Percentiles rank a stretch among this genome's conserved stretches.
Evolutionary conservation across 495 filamentous ascomycete species (phyloP).

Genomic region (Cryomyces antarcticus): DNA sequence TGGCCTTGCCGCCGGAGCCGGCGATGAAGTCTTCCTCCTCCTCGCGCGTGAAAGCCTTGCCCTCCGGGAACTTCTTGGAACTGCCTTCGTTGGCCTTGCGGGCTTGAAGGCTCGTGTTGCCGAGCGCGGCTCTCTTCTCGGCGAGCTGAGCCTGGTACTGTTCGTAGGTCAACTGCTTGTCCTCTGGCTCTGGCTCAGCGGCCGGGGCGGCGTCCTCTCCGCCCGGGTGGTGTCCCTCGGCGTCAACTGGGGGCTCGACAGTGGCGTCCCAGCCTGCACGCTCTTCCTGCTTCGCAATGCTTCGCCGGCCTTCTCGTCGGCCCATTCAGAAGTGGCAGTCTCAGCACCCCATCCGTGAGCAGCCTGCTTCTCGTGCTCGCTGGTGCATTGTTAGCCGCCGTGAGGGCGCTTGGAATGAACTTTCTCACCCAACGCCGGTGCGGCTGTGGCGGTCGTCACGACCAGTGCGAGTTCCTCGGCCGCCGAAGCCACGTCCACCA

Average conservation of each 20-base stretch:
- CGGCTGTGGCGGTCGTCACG: slow-evolving; percentile 69
- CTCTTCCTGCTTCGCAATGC: slow-evolving; percentile 66
- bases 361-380: slow-evolving; percentile 84
- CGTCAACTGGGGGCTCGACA: slow-evolving; percentile 19
- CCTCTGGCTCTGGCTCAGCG: slow-evolving; percentile 43
- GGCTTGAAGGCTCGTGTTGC: slow-evolving; percentile 33
- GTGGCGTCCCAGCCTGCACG: slow-evolving; percentile 28
- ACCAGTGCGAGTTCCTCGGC: slow-evolving; percentile 17
- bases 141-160: slow-evolving; percentile 79
- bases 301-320: slow-evolving; percentile 75
- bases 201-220: slow-evolving; percentile 17
- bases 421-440: slow-evolving; percentile 44
- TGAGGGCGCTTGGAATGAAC: not conserved
- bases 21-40: slow-evolving; percentile 57
- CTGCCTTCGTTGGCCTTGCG: slow-evolving; percentile 81
- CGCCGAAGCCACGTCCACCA: slow-evolving; percentile 30
- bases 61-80: slow-evolving; percentile 82
- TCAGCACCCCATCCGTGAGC: slow-evolving; percentile 74
- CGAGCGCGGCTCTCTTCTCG: slow-evolving; percentile 60
- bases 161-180: slow-evolving; percentile 69
- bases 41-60: slow-evolving; percentile 54
- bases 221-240: slow-evolving; percentile 7
- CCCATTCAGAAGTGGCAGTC: slow-evolving; percentile 58
- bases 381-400: slow-evolving; percentile 14
- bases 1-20: slow-evolving; percentile 54